phyloP scores from a whole-genome alignment of 2,329 filamentous ascomycete genomes.

The Aspergillus novofumigatus region DNA sequence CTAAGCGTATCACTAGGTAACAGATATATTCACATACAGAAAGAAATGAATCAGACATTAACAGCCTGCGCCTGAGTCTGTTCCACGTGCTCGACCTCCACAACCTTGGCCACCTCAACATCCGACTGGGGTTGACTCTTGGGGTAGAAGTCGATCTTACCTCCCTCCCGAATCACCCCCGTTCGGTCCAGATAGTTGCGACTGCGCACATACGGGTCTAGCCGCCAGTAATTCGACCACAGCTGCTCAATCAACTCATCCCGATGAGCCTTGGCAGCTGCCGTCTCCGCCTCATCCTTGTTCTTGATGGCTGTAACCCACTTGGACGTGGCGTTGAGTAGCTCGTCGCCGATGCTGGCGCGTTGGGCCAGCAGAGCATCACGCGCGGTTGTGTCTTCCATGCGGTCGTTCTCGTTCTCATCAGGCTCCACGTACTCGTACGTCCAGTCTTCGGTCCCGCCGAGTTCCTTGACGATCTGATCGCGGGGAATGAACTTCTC shows the following conservation, averaged over 20 bases:
- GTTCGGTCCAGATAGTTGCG: constrained; percentile 74
- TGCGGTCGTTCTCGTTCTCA: constrained; percentile 67
- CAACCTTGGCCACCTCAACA: constrained; percentile 3
- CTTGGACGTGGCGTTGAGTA: constrained; percentile 65
- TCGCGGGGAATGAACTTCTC: constrained; percentile 65
- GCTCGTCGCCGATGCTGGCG: constrained; percentile 62
- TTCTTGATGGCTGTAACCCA: constrained; percentile 62
- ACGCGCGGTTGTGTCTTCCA: constrained; percentile 61
- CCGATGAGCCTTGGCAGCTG: constrained; percentile 53
- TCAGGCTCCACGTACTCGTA: constrained; percentile 77
- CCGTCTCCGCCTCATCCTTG: constrained; percentile 40
- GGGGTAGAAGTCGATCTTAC: constrained; percentile 67
- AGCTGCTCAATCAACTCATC: constrained; percentile 60
- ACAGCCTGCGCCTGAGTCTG: constrained; percentile 9
- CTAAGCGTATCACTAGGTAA: too few species aligned
- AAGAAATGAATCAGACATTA: neutral
- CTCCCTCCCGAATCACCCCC: constrained; percentile 64
- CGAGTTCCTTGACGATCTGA: constrained; percentile 73
- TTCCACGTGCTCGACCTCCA: constrained; percentile 18
- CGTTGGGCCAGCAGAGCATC: constrained; percentile 62
- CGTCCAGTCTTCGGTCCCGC: constrained; percentile 75
- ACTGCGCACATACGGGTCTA: constrained; percentile 83
- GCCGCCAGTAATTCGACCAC: constrained; percentile 74
- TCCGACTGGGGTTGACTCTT: constrained; percentile 4
- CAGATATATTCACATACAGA: too few species aligned